Base-by-base conservation (phyloP, 2,329 filamentous ascomycete species). In the Cladophialophora chaetospira region DNA sequence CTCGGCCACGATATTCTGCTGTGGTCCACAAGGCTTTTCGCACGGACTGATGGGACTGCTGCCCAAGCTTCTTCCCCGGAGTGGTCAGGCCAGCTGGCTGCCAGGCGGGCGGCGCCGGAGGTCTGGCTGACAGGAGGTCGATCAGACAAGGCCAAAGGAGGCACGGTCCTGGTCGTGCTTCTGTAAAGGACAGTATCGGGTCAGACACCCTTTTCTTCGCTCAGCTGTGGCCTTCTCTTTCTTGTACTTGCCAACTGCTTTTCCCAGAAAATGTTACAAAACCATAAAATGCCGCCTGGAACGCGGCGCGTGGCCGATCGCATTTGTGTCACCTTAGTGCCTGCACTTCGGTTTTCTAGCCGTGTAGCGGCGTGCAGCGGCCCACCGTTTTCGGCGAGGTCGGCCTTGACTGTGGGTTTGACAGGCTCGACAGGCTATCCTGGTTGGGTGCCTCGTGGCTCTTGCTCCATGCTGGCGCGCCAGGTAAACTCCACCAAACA, bases 51-150 rank as follows among this genome's bases (percentile, higher is more conserved):
- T 26, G n/a, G 31, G 21, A 17, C 33, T 28, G 9, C 40, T 42
- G 42, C 29, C 42, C 13, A 31, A 9, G 2, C 10, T 10, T 33
- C 19, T 17, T 47, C 33, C 53, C 53, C 53, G 46, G 53, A 55
- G 36, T 46, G 46, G 36, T 51, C 54, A 40, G 48, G 26, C 48
- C 48, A 40, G 25, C n/a, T 46, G 48, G 19, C 23, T 46, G 47
- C 11, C 54, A 38, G 17, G 11, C 8, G 23, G n/a, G 21, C 42
- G 21, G 42, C 11, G 29, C 19, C n/a, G 19, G 23, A 36, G 42
- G 29, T 15, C 15, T 38, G 31, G 21, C 13, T 42, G 54, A 35
- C 35, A 45, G 40, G 25, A 40, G 36, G 36, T 11, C 36, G 6
- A 21, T n/a, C n/a, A n/a, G n/a, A n/a, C n/a, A n/a, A n/a, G n/a